phyloP scores from a whole-genome alignment of 768 basidiomycete genomes.

The Kwoniella sp. region DNA sequence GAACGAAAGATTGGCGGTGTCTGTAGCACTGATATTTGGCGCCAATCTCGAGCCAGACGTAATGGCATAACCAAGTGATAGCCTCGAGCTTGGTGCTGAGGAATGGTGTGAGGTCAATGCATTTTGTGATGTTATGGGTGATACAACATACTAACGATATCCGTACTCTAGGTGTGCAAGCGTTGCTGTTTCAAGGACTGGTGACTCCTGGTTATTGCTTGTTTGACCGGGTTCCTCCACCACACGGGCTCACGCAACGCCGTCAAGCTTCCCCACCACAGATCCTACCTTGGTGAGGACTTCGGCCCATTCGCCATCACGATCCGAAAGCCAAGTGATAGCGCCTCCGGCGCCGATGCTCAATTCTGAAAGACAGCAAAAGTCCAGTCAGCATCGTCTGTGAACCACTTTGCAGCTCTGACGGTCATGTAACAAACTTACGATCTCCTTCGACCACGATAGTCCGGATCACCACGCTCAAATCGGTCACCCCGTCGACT shows the following conservation, averaged over 20 bases:
- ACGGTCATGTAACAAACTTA: constrained; percentile 11
- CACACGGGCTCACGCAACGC: constrained; percentile 1
- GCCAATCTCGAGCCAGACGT: no score
- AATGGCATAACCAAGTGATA: no score
- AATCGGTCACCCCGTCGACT: constrained; percentile 83
- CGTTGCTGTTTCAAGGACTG: no score
- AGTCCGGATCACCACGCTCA: constrained; percentile 91
- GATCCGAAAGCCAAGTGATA: constrained; percentile 87
- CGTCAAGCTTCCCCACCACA: constrained; percentile 41
- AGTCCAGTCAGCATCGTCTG: background rate
- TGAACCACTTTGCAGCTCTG: background rate
- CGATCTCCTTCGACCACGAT: constrained; percentile 62
- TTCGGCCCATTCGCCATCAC: constrained; percentile 89
- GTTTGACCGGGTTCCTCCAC: no score
- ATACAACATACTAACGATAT: background rate
- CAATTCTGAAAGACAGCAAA: constrained; percentile 33
- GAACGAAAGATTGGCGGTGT: no score
- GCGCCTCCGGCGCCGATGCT: constrained; percentile 88
- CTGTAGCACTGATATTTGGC: no score
- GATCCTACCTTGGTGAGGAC: constrained; percentile 75
- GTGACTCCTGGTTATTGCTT: no score
- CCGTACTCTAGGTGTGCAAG: no score
- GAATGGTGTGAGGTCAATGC: background rate
- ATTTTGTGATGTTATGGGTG: background rate
- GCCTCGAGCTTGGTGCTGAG: no score